Evolutionary conservation across 495 filamentous ascomycete genomes (phyloP), one percentile per base, ranked within the genome.

Genomic region (Elaphomyces granulatus): DNA sequence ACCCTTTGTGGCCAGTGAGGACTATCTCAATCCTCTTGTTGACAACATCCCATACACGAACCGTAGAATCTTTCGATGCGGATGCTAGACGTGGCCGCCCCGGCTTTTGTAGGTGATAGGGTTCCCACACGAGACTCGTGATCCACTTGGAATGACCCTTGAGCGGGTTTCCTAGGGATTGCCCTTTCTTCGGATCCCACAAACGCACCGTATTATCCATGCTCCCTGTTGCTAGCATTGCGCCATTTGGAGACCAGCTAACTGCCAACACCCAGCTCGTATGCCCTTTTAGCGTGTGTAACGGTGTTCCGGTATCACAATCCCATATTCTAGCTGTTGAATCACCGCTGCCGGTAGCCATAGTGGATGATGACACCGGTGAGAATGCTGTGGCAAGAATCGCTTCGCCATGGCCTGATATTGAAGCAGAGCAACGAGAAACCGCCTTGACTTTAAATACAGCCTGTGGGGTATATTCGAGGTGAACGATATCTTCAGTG

Each of bases 61-160:
- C 75, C 0, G 92, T 96, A 19, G 75, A 72, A 60, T 99, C 90
- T 58, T 94, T 94, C 7, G 83, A 92, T 0, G 82, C 78, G 16
- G 86, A 94, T 0, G 83, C 92, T 36, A 99, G 60, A 20, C 85
- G 75, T 12, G 83, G 76, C n/a, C 75, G 67, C 20, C 77, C 82
- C 4, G 75, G 67, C 37, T 76, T 59, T 63, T 86, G 84, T 12
- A 83, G 54, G 49, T 96, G 92, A 56, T 88, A 95, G 9, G 92
- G 88, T 56, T 96, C 86, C 90, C 90, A 99, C 1, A 81, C 75
- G 31, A 95, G 59, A 50, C 72, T 81, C 18, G 80, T 86, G 33
- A 95, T 81, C 81, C 83, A 94, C 55, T 92, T 92, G 3, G 76
- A 72, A 52, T 99, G 90, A 2, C 88, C 90, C 58, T 82, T 94